These are phyloP conservation scores for Quercus rubra DNA, from an alignment of 306 rosid species.

Conservation along the genomic window DNA sequence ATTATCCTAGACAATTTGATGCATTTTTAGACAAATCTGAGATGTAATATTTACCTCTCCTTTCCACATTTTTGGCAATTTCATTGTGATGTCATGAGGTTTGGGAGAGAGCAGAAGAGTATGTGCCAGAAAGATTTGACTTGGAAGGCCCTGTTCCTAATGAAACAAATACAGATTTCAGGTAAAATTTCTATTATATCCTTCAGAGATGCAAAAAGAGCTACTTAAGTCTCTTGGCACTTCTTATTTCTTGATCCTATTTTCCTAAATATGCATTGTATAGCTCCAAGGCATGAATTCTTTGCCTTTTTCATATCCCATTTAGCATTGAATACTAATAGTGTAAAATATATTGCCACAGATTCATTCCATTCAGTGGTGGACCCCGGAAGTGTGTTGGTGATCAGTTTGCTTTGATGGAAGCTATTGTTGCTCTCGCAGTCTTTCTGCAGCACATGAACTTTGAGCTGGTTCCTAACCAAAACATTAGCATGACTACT, in stretches of 20 bases:
- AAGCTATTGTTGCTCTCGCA: conserved; percentile 75
- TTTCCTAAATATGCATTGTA: background rate
- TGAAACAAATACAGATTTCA: conserved; percentile 88
- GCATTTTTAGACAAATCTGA: conserved; percentile 1
- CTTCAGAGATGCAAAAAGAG: background rate
- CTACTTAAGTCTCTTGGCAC: background rate
- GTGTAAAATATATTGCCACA: conserved; percentile 33
- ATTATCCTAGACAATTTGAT: conserved; percentile 1
- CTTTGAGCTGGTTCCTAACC: conserved; percentile 83
- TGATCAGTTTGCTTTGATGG: conserved; percentile 89
- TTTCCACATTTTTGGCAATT: conserved; percentile 22
- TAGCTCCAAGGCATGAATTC: background rate
- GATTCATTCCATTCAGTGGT: conserved; percentile 97
- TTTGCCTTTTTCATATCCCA: background rate
- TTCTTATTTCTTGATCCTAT: background rate
- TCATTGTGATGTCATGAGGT: conserved; percentile 52
- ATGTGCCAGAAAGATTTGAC: conserved; percentile 87
- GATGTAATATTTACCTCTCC: conserved; percentile 4
- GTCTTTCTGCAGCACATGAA: conserved; percentile 74
- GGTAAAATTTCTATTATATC: conserved; percentile 30
- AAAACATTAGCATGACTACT: conserved; percentile 88
- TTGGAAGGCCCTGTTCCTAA: conserved; percentile 76
- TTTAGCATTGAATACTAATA: background rate
- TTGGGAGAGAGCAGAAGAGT: conserved; percentile 95
- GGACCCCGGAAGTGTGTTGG: conserved; percentile 98